phyloP scores from a whole-genome alignment of 176 grass and related monocot genomes.

The Alopecurus myosuroides region DNA sequence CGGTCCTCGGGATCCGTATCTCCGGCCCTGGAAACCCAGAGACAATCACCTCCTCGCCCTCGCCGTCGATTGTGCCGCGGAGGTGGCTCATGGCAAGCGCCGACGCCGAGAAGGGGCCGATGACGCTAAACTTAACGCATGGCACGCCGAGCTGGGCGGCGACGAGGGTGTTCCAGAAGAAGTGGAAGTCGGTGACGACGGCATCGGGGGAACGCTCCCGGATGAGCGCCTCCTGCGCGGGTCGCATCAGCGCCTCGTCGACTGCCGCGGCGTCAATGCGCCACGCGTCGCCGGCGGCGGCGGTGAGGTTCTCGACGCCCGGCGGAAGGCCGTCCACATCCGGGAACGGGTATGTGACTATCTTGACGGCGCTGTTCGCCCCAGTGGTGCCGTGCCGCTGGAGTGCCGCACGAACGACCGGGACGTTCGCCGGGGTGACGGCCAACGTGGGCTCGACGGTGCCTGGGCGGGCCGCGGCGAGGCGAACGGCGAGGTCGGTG shows the following conservation, averaged over 20 bases:
- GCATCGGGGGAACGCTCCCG: neutral
- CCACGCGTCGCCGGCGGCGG: neutral
- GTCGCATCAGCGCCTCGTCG: neutral
- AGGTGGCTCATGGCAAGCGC: no score
- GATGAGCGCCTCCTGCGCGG: neutral
- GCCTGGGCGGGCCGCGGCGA: neutral
- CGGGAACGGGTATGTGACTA: no score
- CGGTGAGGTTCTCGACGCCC: neutral
- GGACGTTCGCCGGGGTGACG: slow-evolving; percentile 26
- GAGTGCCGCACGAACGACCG: neutral
- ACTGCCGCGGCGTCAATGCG: neutral
- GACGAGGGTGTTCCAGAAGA: neutral
- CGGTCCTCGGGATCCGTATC: no score
- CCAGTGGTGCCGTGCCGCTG: neutral
- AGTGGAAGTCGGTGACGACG: slow-evolving; percentile 12
- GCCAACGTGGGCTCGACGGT: slow-evolving; percentile 5
- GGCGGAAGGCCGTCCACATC: neutral
- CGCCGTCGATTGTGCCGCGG: no score
- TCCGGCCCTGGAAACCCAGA: no score
- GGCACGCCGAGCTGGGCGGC: slow-evolving; percentile 2
- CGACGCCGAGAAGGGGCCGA: neutral
- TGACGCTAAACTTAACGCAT: neutral
- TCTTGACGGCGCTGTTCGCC: neutral
- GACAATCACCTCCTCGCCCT: no score
- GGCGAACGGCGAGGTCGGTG: slow-evolving; percentile 19